Conservation (phyloP, 768 basidiomycete genomes). For the Cystofilobasidium ferigula region DNA sequence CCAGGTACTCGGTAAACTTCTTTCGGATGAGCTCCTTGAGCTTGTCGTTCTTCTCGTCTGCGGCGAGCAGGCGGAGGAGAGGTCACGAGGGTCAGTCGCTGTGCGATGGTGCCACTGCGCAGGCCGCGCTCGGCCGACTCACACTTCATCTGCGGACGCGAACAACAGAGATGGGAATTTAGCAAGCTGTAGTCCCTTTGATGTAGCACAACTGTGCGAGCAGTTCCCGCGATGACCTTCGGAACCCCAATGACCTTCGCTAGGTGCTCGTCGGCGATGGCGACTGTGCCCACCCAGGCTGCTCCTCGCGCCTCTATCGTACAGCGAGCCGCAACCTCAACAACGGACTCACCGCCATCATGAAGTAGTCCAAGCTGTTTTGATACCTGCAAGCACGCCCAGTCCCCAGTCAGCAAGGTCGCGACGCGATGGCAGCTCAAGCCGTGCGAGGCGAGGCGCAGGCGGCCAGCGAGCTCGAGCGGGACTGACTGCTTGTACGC, state of each 20-base stretch:
- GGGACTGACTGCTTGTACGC: constrained; percentile 12
- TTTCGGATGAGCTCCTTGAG: constrained; percentile 70
- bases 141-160: constrained; percentile 23
- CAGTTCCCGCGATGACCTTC: no score
- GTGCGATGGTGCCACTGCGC: not conserved
- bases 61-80: not conserved
- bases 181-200: no score
- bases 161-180: not conserved
- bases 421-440: not conserved
- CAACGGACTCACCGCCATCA: constrained; percentile 63
- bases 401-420: constrained; percentile 49
- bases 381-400: constrained; percentile 47
- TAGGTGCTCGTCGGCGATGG: no score
- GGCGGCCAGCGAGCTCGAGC: not conserved
- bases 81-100: constrained; percentile 6
- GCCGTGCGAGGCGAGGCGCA: not conserved
- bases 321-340: no score
- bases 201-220: no score
- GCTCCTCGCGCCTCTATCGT: no score
- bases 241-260: no score
- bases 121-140: not conserved
- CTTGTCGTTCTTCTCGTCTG: constrained; percentile 90
- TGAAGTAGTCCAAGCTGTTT: constrained; percentile 94
- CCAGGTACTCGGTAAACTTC: constrained; percentile 85
- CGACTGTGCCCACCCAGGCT: not conserved